Conservation (phyloP, 768 basidiomycete genomes). For the Boletus subcaerulescens region DNA sequence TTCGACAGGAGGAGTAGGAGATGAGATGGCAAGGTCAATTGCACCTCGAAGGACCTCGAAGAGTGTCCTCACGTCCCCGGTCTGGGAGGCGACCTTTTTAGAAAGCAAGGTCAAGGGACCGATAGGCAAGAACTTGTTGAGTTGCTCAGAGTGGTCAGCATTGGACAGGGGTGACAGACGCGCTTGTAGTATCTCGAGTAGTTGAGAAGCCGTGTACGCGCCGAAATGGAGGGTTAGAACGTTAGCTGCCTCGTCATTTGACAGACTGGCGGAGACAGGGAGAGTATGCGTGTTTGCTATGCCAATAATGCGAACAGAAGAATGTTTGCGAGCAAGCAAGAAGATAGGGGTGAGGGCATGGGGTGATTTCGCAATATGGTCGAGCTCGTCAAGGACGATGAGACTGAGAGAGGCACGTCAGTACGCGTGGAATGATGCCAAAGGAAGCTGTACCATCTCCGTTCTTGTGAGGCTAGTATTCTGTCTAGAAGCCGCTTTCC, state of each 20-base stretch:
- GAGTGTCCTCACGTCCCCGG: constrained; percentile 78
- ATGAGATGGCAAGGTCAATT: constrained; percentile 62
- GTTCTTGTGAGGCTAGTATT: constrained; percentile 40
- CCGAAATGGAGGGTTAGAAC: constrained; percentile 75
- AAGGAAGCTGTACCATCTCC: constrained; percentile 47
- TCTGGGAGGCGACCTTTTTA: constrained; percentile 77
- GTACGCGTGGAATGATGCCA: constrained; percentile 8
- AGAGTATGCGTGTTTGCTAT: constrained; percentile 91
- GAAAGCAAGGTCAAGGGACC: constrained; percentile 67
- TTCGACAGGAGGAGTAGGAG: constrained; percentile 15
- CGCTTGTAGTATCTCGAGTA: constrained; percentile 64
- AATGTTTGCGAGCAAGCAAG: constrained; percentile 55
- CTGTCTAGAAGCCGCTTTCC: constrained; percentile 47
- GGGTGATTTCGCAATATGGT: constrained; percentile 67
- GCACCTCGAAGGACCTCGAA: constrained; percentile 81
- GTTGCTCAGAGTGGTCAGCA: constrained; percentile 24
- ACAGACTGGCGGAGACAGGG: constrained; percentile 48
- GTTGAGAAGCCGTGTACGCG: constrained; percentile 71
- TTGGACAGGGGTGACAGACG: constrained; percentile 57
- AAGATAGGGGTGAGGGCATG: constrained; percentile 64
- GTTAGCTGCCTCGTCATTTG: constrained; percentile 34
- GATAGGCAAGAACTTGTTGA: constrained; percentile 57
- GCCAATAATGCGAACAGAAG: constrained; percentile 66
- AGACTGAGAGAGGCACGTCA: constrained; percentile 44
- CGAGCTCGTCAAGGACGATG: constrained; percentile 82